Evolutionary conservation across 257 asterid species (phyloP), one percentile per base, ranked within the genome.

Genomic region (Leptodermis oblonga): DNA sequence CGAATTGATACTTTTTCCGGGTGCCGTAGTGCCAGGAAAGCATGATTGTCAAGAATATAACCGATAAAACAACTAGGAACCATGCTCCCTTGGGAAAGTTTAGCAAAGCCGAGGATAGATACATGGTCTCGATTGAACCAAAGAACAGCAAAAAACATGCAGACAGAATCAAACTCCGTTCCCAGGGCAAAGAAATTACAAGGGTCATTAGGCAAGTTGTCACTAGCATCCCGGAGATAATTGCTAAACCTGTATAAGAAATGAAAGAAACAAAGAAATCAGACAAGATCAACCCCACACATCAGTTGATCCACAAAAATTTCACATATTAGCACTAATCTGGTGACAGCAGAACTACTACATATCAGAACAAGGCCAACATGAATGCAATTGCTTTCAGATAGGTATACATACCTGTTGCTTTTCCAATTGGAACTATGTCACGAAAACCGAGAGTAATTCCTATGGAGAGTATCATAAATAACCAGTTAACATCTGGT

Each of bases 11-110:
- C 68, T 90, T 90, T 68, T 88, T 93, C 42, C 90, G 75, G 23
- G 96, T 88, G 65, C 99, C 99, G 10, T 88, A 93, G 83, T 90
- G 96, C 99, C 99, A 93, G 18, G 95, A 68, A n/a, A 77, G 69
- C 99, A 93, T 93, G 46, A 79, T 76, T 1, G 81, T 80, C 84
- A 85, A 80, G 58, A 86, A 87, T 42, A 88, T 75, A 12, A 83
- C 3, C 28, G 81, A 73, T 11, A 93, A 72, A 78, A 84, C 39
- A 76, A 82, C 74, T 51, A 88, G 67, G 73, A 86, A 81, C 99
- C 99, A 93, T 3, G 94, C 92, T 14, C 99, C 99, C 4, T 74
- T 80, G 45, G 83, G 79, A 75, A 90, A 82, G 87, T 80, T 86
- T 74, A 85, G 46, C 74, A 93, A 63, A 62, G 82, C 73, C 0